Percentiles rank a stretch among this genome's conserved stretches.
Conservation (phyloP, 768 basidiomycete genomes). For the Pleurotus cornucopiae region DNA sequence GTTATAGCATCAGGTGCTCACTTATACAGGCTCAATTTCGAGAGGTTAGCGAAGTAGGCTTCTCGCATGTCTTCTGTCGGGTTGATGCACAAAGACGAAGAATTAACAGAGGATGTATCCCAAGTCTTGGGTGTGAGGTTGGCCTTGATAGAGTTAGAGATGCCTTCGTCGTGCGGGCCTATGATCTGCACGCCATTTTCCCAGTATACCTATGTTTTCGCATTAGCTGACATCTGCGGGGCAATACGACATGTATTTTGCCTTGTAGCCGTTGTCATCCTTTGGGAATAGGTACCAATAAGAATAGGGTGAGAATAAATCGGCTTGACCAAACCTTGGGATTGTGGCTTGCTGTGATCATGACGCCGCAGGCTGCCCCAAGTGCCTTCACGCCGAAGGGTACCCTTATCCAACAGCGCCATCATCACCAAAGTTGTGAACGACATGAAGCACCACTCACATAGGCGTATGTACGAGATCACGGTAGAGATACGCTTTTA, state of each 20-base stretch:
- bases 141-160: conserved; percentile 57
- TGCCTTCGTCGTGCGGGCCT: conserved; percentile 76
- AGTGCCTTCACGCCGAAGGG: conserved; percentile 71
- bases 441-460: conserved; percentile 30
- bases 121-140: conserved; percentile 56
- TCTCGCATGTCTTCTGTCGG: conserved; percentile 54
- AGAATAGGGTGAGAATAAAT: background rate
- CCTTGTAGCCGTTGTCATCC: conserved; percentile 91
- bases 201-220: conserved; percentile 71
- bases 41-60: conserved; percentile 49
- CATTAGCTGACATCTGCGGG: background rate
- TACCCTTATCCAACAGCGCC: conserved; percentile 42
- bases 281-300: conserved; percentile 20
- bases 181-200: conserved; percentile 91
- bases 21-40: conserved; percentile 22
- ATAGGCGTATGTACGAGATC: conserved; percentile 81
- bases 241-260: conserved; percentile 16
- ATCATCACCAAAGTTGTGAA: background rate
- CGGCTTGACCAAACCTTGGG: conserved; percentile 54
- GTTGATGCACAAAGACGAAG: conserved; percentile 48
- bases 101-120: conserved; percentile 26
- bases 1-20: conserved; percentile 11
- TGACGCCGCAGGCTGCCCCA: conserved; percentile 76
- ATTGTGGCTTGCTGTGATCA: conserved; percentile 94
- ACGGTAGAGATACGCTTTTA: conserved; percentile 65